Evolutionary conservation across 1,284 basidiomycete genomes (phyloP).

Genomic region (Somion occarium): DNA sequence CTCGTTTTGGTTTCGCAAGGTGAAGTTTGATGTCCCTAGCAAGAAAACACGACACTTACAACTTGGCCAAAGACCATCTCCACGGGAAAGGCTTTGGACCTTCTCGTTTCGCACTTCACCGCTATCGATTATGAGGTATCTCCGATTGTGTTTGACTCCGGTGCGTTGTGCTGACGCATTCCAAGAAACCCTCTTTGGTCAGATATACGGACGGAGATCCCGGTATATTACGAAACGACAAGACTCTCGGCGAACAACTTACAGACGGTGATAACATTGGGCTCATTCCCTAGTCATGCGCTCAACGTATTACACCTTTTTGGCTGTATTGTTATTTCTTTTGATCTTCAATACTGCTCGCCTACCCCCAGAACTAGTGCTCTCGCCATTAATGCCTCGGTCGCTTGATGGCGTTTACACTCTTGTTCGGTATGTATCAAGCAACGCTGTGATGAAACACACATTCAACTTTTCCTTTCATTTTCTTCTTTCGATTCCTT

Average conservation of each 20-base stretch:
- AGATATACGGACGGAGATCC: background rate
- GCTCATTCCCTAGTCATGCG: too few species aligned
- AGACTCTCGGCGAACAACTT: background rate
- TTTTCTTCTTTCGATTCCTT: too few species aligned
- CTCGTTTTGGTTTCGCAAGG: conserved; percentile 68
- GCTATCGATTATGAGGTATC: background rate
- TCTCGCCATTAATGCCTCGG: too few species aligned
- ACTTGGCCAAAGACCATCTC: conserved; percentile 26
- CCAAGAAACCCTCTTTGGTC: background rate
- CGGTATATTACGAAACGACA: background rate
- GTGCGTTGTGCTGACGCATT: background rate
- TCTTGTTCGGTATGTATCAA: too few species aligned
- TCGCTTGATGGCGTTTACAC: too few species aligned
- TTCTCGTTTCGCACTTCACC: conserved; percentile 28
- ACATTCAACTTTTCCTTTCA: too few species aligned
- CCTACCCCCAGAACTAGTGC: too few species aligned
- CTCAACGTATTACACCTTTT: too few species aligned
- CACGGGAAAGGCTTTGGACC: conserved; percentile 33
- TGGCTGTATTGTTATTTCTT: too few species aligned
- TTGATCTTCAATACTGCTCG: too few species aligned
- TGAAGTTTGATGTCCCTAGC: conserved; percentile 18
- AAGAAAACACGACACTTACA: background rate
- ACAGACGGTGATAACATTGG: background rate
- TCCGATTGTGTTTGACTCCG: background rate
- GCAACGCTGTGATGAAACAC: too few species aligned